Conservation (phyloP, 345 rosid species). For the Brassica carinata region DNA sequence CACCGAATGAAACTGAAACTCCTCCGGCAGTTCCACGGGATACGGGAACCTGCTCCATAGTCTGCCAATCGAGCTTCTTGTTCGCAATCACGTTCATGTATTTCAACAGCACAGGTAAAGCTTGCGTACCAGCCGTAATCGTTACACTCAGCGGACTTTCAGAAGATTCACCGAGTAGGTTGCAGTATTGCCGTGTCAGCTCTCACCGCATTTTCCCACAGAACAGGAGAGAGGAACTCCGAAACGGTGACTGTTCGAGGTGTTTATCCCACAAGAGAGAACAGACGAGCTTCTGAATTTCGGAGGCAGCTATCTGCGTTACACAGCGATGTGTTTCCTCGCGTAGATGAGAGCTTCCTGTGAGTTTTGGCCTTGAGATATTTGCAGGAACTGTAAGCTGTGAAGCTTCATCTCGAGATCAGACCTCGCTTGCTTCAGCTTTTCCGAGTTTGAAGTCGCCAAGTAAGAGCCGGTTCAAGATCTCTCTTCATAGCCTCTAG, state of each 20-base stretch:
- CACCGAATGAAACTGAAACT: too few species aligned
- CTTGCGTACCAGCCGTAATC: slow-evolving; percentile 63
- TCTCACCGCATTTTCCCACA: slow-evolving; percentile 56
- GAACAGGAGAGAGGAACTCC: slow-evolving; percentile 51
- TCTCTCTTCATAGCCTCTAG: slow-evolving; percentile 61
- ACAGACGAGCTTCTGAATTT: slow-evolving; percentile 63
- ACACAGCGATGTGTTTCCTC: slow-evolving; percentile 49
- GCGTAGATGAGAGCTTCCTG: slow-evolving; percentile 68
- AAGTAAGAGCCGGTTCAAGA: slow-evolving; percentile 62
- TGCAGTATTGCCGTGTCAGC: slow-evolving; percentile 75
- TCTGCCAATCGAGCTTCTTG: too few species aligned
- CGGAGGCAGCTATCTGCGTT: slow-evolving; percentile 48
- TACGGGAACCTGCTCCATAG: too few species aligned
- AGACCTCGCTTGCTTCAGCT: slow-evolving; percentile 62
- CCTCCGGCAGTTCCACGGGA: too few species aligned
- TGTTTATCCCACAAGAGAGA: slow-evolving; percentile 63
- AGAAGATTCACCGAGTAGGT: slow-evolving; percentile 59
- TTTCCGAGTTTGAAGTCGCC: slow-evolving; percentile 61
- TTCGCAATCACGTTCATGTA: slow-evolving; percentile 67
- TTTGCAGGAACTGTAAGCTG: slow-evolving; percentile 62
- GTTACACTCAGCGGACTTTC: slow-evolving; percentile 67
- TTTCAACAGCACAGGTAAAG: slow-evolving; percentile 68
- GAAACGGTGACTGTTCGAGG: slow-evolving; percentile 57
- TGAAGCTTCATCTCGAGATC: slow-evolving; percentile 75
- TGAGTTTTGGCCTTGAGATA: slow-evolving; percentile 47